These are phyloP conservation scores for Diplotaxis tenuifolia DNA, from an alignment of 345 rosid species.

Conservation along the genomic window DNA sequence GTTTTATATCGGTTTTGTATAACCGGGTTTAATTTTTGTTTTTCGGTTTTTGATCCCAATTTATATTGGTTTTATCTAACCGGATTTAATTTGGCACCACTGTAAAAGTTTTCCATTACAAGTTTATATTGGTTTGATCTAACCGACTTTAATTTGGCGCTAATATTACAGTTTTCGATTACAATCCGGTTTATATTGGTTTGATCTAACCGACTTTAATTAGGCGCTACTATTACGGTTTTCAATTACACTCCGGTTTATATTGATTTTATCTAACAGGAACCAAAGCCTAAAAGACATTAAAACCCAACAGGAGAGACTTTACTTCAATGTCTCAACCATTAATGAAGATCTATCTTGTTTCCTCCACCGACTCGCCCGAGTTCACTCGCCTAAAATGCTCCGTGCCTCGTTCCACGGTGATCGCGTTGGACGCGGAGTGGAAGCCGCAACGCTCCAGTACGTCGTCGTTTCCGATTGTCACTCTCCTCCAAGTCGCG, in stretches of 20 bases:
- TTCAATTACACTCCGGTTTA: not conserved
- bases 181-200: not conserved
- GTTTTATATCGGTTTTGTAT: too few species aligned
- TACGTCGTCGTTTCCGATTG: conserved; percentile 53
- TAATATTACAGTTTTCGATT: not conserved
- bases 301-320: not conserved
- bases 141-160: too few species aligned
- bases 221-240: too few species aligned
- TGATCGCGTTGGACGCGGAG: conserved; percentile 71
- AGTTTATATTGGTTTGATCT: too few species aligned
- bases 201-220: not conserved
- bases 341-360: not conserved
- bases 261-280: not conserved
- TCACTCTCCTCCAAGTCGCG: conserved; percentile 78
- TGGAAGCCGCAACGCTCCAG: conserved; percentile 66
- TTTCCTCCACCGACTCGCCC: conserved; percentile 52
- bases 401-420: conserved; percentile 52
- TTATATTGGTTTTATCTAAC: too few species aligned
- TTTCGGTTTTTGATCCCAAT: too few species aligned
- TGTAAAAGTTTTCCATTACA: too few species aligned
- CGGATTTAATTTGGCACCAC: too few species aligned
- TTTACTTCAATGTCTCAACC: not conserved
- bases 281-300: not conserved
- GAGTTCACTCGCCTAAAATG: conserved; percentile 65
- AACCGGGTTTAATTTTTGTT: too few species aligned